These are phyloP conservation scores for Salvia miltiorrhiza DNA, from an alignment of 257 asterid species.

Conservation along the genomic window DNA sequence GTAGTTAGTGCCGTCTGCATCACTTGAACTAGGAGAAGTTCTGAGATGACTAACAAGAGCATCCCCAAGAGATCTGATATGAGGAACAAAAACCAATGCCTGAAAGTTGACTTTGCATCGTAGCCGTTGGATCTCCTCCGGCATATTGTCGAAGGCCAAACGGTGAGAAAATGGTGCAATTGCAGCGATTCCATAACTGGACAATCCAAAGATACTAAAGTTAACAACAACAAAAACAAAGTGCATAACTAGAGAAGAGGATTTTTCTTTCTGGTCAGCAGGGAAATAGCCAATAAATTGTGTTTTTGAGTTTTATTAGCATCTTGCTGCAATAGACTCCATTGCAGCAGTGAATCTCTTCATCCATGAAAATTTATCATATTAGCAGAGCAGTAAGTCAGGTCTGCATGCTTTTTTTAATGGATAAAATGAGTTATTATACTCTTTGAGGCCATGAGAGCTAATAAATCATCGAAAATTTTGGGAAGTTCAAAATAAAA, in stretches of 20 bases:
- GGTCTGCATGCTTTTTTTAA: neutral
- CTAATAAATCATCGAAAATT: neutral
- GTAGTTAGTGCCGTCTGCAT: conserved; percentile 38
- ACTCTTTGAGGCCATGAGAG: neutral
- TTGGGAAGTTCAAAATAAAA: neutral
- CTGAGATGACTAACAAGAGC: conserved; percentile 81
- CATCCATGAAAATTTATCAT: neutral
- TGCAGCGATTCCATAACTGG: conserved; percentile 94
- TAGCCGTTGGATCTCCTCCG: conserved; percentile 82
- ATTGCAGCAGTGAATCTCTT: neutral
- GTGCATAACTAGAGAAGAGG: neutral
- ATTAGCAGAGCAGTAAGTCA: neutral
- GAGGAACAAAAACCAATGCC: conserved; percentile 87
- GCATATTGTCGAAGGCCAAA: conserved; percentile 84
- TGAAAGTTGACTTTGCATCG: conserved; percentile 97
- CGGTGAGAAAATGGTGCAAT: conserved; percentile 97
- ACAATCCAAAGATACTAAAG: conserved; percentile 6
- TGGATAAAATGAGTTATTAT: neutral
- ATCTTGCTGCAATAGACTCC: neutral
- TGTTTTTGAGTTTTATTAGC: neutral
- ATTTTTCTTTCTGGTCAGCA: neutral
- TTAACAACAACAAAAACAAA: neutral
- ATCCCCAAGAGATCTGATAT: conserved; percentile 80
- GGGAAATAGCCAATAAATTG: neutral
- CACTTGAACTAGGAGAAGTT: conserved; percentile 41